Evolutionary conservation across 306 rosid genomes (phyloP), one percentile per base, ranked within the genome.

Genomic region (Malus domestica): DNA sequence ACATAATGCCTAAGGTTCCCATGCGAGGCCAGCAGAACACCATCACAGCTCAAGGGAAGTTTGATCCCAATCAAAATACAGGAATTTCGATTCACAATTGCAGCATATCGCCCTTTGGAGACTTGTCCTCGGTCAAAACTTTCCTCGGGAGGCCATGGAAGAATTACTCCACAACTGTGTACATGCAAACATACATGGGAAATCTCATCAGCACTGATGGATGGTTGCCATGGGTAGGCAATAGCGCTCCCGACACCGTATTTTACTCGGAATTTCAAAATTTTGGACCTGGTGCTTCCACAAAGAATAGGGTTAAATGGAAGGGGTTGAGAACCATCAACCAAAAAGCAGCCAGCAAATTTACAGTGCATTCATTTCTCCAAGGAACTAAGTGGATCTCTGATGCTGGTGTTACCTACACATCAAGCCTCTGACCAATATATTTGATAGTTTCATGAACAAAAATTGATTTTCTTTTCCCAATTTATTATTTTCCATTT

Each of bases 91-190:
- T 91, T 14, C 97, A 91, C 9, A 79, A 82, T 59, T 89, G 89
- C 75, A 80, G 14, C 23, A 82, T 93, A 66, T 45, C 54, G 45
- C 92, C 97, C 4, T 83, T 29, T 18, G 97, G 87, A 14, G 6
- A 91, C 81, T 73, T 89, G 62, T 83, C 86, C 44, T 57, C 84
- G 0, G 88, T 89, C n/a, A 11, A 69, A 45, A 91, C 96, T 23
- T 93, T 83, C 79, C 89, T 93, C 12, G 98, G 97, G 27, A 86
- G 97, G 67, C 97, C 97, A 0, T 89, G 98, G 97, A 93, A 89
- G 96, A 81, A 91, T 59, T 87, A 89, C 78, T 91, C 98, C 45
- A 93, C 97, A 10, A 91, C 98, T 7, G 81, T 91, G 3, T 84
- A 62, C 42, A 71, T 93, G 83, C 80, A 84, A 15, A 84, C 79